Base-by-base conservation (phyloP, 768 basidiomycete species). In the Russula virescens region DNA sequence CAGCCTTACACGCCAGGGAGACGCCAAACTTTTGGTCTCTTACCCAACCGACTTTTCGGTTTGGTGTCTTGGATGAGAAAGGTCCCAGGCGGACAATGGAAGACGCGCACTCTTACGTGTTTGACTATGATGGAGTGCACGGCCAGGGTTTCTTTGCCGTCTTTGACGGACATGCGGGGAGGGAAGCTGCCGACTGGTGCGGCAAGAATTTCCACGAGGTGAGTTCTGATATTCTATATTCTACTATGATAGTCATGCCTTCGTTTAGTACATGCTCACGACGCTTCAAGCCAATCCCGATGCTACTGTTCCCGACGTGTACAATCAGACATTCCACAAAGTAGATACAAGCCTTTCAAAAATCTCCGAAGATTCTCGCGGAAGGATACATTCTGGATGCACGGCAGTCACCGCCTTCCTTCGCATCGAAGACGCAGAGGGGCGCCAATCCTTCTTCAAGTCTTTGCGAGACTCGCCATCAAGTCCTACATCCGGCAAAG, bases 171-270 rank as follows among this genome's bases (percentile, higher is more conserved):
- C 97, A 99, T 73, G 97, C 97, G 1, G 97, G 97, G 19, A 98
- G 96, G 73, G 92, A 98, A 70, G 95, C 96, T 38, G 97, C 97
- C 28, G 97, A 99, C 73, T 98, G 96, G 95, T 98, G 97, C 74
- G 97, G 97, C 47, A 80, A 82, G 68, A 87, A 98, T 73, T 99
- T 99, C 75, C 94, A 98, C 71, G 86, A 94, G 79, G 94, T 88
- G 72, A 62, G 78, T 47, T 21, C 26, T 31, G 45, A 43, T 42
- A 34, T 35, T 25, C 49, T 53, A 11, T n/a, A 56, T 7, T 18
- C 26, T 38, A 31, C 42, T 38, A 55, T 26, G 25, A 55, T 42
- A 28, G 38, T 65, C 47, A 56, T 59, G 49, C 57, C 49, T 26
- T 53, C 8, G 42, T 60, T 49, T 66, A 83, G 84, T 82, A 82